phyloP scores from a whole-genome alignment of 257 asterid species.

The Rhazya stricta region DNA sequence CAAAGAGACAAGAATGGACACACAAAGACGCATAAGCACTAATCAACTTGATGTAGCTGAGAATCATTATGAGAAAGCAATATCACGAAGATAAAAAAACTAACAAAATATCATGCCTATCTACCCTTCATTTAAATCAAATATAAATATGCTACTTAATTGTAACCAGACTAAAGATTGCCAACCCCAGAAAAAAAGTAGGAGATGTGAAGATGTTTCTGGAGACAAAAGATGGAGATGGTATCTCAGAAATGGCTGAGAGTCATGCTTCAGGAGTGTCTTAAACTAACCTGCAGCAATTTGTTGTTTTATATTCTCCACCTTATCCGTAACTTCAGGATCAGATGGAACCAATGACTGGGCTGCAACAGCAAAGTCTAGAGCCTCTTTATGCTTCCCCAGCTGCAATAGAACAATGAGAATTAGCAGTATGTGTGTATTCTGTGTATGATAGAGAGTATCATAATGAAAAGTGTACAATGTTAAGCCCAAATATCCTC shows the following conservation, averaged over 20 bases:
- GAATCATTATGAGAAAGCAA: background rate
- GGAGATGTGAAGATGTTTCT: background rate
- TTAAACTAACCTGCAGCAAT: constrained; percentile 63
- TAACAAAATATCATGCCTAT: background rate
- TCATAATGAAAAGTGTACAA: background rate
- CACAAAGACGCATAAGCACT: background rate
- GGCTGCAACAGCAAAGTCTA: constrained; percentile 76
- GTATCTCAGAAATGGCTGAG: background rate
- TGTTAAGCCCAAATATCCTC: background rate
- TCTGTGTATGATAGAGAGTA: background rate
- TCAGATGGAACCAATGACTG: constrained; percentile 61
- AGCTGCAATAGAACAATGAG: constrained; percentile 41
- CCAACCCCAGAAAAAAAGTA: background rate
- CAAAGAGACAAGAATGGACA: background rate
- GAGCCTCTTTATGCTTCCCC: constrained; percentile 72
- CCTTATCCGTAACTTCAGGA: constrained; percentile 55
- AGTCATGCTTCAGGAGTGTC: background rate
- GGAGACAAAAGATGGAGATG: background rate
- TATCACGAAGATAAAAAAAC: background rate
- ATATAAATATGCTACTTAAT: background rate
- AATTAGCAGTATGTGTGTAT: background rate
- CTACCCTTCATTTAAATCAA: background rate
- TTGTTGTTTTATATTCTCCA: constrained; percentile 54
- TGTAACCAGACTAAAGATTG: background rate
- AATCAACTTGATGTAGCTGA: background rate